Evolutionary conservation across 805 yeast genomes (phyloP).

Genomic region (Zygosaccharomyces bisporus): DNA sequence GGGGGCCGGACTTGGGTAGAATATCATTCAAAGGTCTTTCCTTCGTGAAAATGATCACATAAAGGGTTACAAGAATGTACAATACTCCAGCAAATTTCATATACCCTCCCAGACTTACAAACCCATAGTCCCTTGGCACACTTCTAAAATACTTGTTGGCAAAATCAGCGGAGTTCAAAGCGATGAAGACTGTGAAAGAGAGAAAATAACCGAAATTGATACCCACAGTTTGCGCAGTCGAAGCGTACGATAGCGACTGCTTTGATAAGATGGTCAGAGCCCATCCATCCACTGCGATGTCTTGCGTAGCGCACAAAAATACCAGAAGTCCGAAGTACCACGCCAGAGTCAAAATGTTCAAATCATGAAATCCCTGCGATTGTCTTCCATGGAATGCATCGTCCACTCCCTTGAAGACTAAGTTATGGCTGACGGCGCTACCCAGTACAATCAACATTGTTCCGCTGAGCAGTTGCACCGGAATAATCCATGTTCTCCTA

Average conservation of each 20-base stretch:
- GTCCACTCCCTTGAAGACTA: conserved; percentile 41
- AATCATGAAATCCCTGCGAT: conserved; percentile 13
- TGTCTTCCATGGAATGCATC: conserved; percentile 23
- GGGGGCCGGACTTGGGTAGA: conserved; percentile 8
- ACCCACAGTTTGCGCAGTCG: conserved; percentile 97
- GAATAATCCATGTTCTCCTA: conserved; percentile 90
- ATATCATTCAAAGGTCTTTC: conserved; percentile 59
- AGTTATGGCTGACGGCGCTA: conserved; percentile 40
- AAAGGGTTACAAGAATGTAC: conserved; percentile 62
- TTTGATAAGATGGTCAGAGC: conserved; percentile 83
- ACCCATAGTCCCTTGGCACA: conserved; percentile 58
- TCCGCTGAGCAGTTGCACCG: conserved; percentile 82
- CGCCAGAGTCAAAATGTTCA: conserved; percentile 47
- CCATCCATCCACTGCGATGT: conserved; percentile 99
- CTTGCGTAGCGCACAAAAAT: conserved; percentile 93
- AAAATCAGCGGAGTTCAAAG: conserved; percentile 87
- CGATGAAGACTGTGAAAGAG: conserved; percentile 86
- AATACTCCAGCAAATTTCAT: conserved; percentile 72
- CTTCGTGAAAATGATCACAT: conserved; percentile 54
- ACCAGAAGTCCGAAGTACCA: conserved; percentile 70
- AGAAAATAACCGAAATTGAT: conserved; percentile 88
- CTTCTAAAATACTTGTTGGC: conserved; percentile 78
- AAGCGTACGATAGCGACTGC: conserved; percentile 80
- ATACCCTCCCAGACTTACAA: conserved; percentile 70
- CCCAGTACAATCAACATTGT: conserved; percentile 66